Conservation (phyloP, 192 early-diverging fungal genomes). For the Powellomyces hirtus region DNA sequence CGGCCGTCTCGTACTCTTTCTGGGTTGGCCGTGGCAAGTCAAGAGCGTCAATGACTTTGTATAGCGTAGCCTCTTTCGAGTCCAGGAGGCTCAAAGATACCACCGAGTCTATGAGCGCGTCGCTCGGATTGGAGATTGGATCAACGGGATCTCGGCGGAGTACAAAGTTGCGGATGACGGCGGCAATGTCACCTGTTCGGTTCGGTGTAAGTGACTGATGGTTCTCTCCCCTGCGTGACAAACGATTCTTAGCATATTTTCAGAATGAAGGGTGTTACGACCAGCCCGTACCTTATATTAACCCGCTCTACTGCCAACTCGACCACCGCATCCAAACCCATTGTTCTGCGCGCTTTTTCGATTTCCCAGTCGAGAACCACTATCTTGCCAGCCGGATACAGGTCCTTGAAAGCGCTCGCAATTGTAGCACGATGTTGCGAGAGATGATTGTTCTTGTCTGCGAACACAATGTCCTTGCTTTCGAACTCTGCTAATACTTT, state of each 20-base stretch:
- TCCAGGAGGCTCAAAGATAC: slow-evolving; percentile 57
- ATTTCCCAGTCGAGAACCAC: slow-evolving; percentile 77
- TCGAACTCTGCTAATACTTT: slow-evolving; percentile 56
- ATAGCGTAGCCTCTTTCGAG: slow-evolving; percentile 49
- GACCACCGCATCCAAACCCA: slow-evolving; percentile 45
- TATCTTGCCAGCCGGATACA: slow-evolving; percentile 62
- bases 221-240: slow-evolving; percentile 69
- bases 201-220: slow-evolving; percentile 79
- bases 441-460: slow-evolving; percentile 77
- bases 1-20: slow-evolving; percentile 52
- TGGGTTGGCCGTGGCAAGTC: slow-evolving; percentile 36
- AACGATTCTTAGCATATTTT: neutral
- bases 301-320: slow-evolving; percentile 57
- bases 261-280: neutral
- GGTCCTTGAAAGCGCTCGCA: slow-evolving; percentile 42
- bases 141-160: slow-evolving; percentile 53
- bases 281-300: slow-evolving; percentile 29
- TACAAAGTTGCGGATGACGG: slow-evolving; percentile 59
- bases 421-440: slow-evolving; percentile 51
- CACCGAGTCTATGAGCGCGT: slow-evolving; percentile 54
- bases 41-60: slow-evolving; percentile 14
- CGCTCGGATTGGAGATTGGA: slow-evolving; percentile 42
- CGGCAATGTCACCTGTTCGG: slow-evolving; percentile 53
- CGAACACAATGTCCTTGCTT: slow-evolving; percentile 66
- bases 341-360: slow-evolving; percentile 34